These are phyloP conservation scores for Aegilops speltoides DNA, from an alignment of 176 grass and related monocot genomes.

Conservation along the genomic window DNA sequence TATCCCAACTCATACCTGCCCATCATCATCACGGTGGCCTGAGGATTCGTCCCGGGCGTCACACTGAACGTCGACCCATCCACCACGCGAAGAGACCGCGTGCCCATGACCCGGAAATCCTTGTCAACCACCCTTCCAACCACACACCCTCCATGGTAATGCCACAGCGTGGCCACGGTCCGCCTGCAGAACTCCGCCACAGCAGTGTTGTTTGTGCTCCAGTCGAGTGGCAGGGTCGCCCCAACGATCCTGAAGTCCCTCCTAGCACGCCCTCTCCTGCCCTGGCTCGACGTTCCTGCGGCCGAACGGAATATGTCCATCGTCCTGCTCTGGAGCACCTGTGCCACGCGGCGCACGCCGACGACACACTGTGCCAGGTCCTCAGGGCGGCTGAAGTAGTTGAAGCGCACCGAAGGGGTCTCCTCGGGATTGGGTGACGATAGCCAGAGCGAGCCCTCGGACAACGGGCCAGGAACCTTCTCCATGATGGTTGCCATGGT, in stretches of 20 bases:
- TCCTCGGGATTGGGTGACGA: constrained; percentile 55
- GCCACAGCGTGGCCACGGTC: constrained; percentile 81
- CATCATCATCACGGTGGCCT: constrained; percentile 94
- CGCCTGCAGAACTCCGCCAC: constrained; percentile 62
- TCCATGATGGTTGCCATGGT: constrained; percentile 73
- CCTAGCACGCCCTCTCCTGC: constrained; percentile 36
- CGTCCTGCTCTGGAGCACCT: constrained; percentile 57
- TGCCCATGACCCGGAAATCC: constrained; percentile 64
- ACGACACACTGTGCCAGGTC: constrained; percentile 55
- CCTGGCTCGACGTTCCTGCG: constrained; percentile 17
- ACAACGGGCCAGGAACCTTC: constrained; percentile 68
- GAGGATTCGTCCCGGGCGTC: constrained; percentile 88
- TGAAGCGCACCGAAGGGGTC: constrained; percentile 64
- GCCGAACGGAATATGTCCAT: constrained; percentile 57
- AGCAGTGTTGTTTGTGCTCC: constrained; percentile 43
- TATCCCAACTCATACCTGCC: constrained; percentile 55
- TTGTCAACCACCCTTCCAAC: constrained; percentile 73
- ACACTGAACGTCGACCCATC: constrained; percentile 68
- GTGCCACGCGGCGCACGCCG: constrained; percentile 58
- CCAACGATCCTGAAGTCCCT: constrained; percentile 72
- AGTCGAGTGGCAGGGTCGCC: constrained; percentile 43
- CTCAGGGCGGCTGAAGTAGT: constrained; percentile 66
- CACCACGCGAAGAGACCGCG: constrained; percentile 59
- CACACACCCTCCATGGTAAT: constrained; percentile 87
- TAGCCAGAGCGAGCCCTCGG: constrained; percentile 69